Evolutionary conservation across 2,329 filamentous ascomycete genomes (phyloP).

Genomic region (Fusarium burgessii): DNA sequence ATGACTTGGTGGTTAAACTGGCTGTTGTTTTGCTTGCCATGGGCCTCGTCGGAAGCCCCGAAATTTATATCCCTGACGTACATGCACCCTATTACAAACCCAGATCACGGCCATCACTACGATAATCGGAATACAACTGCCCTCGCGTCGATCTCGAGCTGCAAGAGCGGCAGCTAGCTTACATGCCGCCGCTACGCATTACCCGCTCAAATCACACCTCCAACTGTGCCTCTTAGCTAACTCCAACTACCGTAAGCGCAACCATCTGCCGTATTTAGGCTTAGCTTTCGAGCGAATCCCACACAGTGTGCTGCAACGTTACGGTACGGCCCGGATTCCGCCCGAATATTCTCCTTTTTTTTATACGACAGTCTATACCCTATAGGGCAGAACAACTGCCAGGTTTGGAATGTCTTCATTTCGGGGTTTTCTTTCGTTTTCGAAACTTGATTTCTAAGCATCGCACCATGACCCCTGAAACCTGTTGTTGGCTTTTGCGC

Average conservation of each 20-base stretch:
- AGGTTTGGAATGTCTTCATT: background rate
- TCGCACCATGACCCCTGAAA: background rate
- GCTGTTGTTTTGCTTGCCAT: background rate
- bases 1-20: background rate
- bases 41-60: background rate
- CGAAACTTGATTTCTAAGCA: background rate
- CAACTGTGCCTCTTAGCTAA: no score
- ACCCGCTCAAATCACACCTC: background rate
- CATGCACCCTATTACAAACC: background rate
- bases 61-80: background rate
- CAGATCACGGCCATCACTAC: no score
- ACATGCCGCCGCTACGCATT: no score
- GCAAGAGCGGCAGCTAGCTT: background rate
- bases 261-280: background rate
- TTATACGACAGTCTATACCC: background rate
- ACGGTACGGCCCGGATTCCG: background rate
- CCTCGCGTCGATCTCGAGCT: background rate
- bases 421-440: background rate
- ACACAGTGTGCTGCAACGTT: constrained; percentile 1
- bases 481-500: accelerated
- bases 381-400: background rate
- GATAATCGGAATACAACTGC: background rate
- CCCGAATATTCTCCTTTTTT: no score
- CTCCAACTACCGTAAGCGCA: no score
- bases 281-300: background rate